Base-by-base conservation (phyloP, 2,329 filamentous ascomycete species). In the Neurospora crassa region DNA sequence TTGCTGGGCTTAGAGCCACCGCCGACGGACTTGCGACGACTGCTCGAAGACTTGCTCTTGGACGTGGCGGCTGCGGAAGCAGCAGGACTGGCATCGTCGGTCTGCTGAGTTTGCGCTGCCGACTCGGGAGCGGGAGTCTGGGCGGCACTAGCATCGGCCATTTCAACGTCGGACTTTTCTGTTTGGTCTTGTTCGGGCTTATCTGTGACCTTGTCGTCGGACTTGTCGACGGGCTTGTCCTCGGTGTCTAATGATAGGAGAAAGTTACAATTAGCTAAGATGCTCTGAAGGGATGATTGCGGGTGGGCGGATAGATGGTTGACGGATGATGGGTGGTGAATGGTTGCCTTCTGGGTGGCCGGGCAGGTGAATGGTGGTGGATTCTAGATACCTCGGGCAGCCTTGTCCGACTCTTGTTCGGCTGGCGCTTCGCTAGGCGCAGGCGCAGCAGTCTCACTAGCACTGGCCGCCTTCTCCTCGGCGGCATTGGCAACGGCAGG, bases 1-100 rank as follows among this genome's bases (percentile, higher is more conserved):
- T 91, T 93, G 84, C 89, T 96, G 73, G 94, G 85, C 80, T 94
- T 94, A 85, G 94, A 94, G 76, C 82, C 84, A 63, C 86, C 87
- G 71, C 85, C 86, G 59, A 85, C 85, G 34, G 93, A 96, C 86
- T 96, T 96, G 83, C 93, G 92, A 79, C 86, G 86, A 73, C 88
- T 88, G 73, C 83, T 68, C 82, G 85, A 86, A 72, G 80, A 79
- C 76, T 81, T 84, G 40, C 79, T 79, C 53, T 80, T 73, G 68
- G 81, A 77, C 20, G 76, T 72, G 59, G 73, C 40, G n/a, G 82
- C 77, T 29, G 79, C 79, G 47, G 78, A 78, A 71, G 79, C 76
- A 67, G 80, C 78, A 75, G 76, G 74, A 72, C 78, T 79, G 40
- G 77, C 77, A 41, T 79, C 74, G n/a, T 77, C 75, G 67, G 75